phyloP scores from a whole-genome alignment of 129 eudicot genomes.

The Flaveria sonorensis region DNA sequence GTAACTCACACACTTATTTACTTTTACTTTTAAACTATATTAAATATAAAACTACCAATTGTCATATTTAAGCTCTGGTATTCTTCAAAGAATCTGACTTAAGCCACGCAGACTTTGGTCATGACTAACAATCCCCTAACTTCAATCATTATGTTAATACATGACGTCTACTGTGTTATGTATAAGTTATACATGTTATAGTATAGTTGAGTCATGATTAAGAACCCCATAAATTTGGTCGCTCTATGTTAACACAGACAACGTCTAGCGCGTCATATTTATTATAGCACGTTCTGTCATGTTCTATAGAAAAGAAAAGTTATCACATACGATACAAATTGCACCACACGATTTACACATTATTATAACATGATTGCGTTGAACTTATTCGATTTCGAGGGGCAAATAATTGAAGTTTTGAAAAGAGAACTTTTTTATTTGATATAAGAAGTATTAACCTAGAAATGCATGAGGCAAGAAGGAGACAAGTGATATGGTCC shows the following conservation, averaged over 20 bases:
- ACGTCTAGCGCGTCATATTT: neutral
- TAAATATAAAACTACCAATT: too few species aligned
- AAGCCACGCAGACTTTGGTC: too few species aligned
- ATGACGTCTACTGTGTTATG: too few species aligned
- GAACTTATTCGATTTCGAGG: neutral
- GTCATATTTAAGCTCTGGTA: too few species aligned
- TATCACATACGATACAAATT: slow-evolving; percentile 17
- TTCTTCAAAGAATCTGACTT: too few species aligned
- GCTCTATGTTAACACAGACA: neutral
- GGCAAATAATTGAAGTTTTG: slow-evolving; percentile 24
- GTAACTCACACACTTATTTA: too few species aligned
- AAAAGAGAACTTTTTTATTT: slow-evolving; percentile 12
- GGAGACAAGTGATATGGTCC: slow-evolving; percentile 45
- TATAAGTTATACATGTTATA: too few species aligned
- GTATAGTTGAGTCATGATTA: too few species aligned
- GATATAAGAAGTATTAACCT: slow-evolving; percentile 17
- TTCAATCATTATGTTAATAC: too few species aligned
- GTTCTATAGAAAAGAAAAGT: neutral
- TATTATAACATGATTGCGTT: slow-evolving; percentile 16
- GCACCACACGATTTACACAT: slow-evolving; percentile 14
- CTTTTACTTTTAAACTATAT: too few species aligned
- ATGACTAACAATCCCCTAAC: too few species aligned
- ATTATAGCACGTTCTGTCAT: neutral
- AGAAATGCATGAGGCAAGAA: slow-evolving; percentile 34
- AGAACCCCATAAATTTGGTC: too few species aligned